Base-by-base conservation (phyloP, 1,139 yeast genomes). In the Debaryomyces robertsiae region DNA sequence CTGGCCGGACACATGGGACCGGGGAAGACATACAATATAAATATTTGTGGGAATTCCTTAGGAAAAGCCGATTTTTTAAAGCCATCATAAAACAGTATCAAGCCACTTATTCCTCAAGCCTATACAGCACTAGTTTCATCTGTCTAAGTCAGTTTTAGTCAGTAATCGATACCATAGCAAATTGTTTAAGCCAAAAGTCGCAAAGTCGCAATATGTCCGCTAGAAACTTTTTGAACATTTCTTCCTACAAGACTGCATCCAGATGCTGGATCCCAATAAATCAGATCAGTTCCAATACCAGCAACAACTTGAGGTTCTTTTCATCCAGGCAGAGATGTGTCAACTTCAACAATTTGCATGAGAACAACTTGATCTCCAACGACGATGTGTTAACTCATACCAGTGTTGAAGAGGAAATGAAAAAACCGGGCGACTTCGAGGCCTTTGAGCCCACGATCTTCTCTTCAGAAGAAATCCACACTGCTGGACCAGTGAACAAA, bases 401-500 rank as follows among this genome's bases (percentile, higher is more conserved):
- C 15, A 29, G 32, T 15, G 30, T 40, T 19, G 27, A 32, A 10
- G 60, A 54, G n/a, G 63, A 56, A 23, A 38, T 30, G 14, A 28
- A 35, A 27, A 15, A 38, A 18, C 13, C 41, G 24, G 38, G 40
- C 32, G 59, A 57, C 25, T 45, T 46, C 27, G 71, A 65, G 43
- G 41, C 53, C 6, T 72, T 71, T 45, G 75, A 71, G 51, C 76
- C 77, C 13, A 60, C 65, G 25, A 61, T 72, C 13, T 62, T 58
- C 43, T 69, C 75, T 23, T 61, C 69, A 14, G 77, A 71, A 45
- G 77, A 71, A 42, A 54, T 72, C 30, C 60, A 58, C 53, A 71
- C 77, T 54, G 75, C 77, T 45, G 73, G 75, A 44, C 76, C 77
- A 48, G 75, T 69, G 43, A 68, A 64, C 53, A 69, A 58, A 53